phyloP scores from a whole-genome alignment of 768 basidiomycete genomes.

The Myochromella boudieri region DNA sequence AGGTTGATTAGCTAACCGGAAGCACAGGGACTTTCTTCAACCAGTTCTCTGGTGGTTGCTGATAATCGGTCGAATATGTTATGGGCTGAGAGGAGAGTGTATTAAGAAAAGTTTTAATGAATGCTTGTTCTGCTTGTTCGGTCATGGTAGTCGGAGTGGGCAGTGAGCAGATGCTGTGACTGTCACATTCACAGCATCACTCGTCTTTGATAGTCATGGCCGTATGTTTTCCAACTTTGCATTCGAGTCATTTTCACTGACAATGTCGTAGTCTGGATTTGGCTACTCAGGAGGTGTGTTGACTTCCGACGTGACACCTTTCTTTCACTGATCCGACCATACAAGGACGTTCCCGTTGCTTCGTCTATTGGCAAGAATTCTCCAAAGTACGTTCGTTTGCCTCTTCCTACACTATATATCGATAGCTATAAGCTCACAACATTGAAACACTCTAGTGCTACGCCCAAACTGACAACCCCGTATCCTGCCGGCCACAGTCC shows the following conservation, averaged over 20 bases:
- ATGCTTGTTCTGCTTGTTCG: slow-evolving; percentile 62
- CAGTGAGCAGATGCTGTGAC: background rate
- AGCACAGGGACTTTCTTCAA: slow-evolving; percentile 72
- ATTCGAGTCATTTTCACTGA: background rate
- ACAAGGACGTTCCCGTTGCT: slow-evolving; percentile 81
- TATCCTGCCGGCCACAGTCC: slow-evolving; percentile 65
- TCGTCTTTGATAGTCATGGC: slow-evolving; percentile 36
- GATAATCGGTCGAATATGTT: slow-evolving; percentile 71
- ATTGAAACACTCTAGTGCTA: slow-evolving; percentile 72
- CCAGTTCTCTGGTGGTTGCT: slow-evolving; percentile 63
- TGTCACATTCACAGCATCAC: background rate
- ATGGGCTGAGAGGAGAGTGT: slow-evolving; percentile 68
- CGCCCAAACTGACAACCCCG: slow-evolving; percentile 72
- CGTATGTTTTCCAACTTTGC: slow-evolving; percentile 24
- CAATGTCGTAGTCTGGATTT: slow-evolving; percentile 41
- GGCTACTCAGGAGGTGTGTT: slow-evolving; percentile 41
- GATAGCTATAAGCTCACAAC: no score
- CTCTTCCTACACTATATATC: no score
- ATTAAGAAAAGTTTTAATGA: slow-evolving; percentile 65
- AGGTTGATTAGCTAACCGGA: slow-evolving; percentile 44
- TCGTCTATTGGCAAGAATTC: slow-evolving; percentile 91
- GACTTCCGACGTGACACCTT: background rate
- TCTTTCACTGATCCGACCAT: background rate
- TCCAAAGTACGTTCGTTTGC: slow-evolving; percentile 47
- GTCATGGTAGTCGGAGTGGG: slow-evolving; percentile 33